Conservation (phyloP, 164 flowering plant species). For the Vitis riparia region DNA sequence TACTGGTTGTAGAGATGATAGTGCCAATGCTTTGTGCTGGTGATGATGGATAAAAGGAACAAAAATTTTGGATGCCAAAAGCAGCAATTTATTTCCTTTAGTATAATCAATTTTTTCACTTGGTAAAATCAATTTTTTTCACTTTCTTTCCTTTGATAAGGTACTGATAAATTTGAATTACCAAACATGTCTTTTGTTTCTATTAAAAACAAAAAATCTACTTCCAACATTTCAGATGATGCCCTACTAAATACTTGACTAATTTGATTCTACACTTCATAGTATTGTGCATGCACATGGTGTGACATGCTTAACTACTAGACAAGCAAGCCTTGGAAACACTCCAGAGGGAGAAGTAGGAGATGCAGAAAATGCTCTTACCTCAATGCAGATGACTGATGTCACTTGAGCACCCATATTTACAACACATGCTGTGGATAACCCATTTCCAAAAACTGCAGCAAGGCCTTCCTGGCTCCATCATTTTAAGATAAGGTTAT, state of each 20-base stretch:
- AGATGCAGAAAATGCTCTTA: conserved; percentile 18
- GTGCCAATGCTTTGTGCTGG: no score
- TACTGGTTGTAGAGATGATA: no score
- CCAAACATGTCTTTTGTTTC: not conserved
- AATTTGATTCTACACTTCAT: no score
- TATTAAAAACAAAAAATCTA: no score
- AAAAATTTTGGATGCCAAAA: no score
- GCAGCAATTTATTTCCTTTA: no score
- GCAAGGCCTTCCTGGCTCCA: conserved; percentile 87
- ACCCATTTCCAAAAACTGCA: conserved; percentile 94
- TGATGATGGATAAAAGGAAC: no score
- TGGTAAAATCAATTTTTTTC: not conserved
- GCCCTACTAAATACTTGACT: no score
- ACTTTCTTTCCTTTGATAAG: not conserved
- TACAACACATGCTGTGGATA: conserved; percentile 95
- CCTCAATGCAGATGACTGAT: conserved; percentile 93
- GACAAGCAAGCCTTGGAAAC: not conserved
- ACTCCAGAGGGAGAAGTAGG: not conserved
- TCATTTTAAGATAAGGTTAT: not conserved
- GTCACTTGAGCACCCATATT: conserved; percentile 94
- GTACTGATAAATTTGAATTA: not conserved
- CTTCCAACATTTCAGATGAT: no score
- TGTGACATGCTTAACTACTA: not conserved
- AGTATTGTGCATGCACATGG: no score
- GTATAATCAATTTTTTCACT: not conserved